Conservation (phyloP, 495 filamentous ascomycete genomes). For the Aeminium ludgeri region DNA sequence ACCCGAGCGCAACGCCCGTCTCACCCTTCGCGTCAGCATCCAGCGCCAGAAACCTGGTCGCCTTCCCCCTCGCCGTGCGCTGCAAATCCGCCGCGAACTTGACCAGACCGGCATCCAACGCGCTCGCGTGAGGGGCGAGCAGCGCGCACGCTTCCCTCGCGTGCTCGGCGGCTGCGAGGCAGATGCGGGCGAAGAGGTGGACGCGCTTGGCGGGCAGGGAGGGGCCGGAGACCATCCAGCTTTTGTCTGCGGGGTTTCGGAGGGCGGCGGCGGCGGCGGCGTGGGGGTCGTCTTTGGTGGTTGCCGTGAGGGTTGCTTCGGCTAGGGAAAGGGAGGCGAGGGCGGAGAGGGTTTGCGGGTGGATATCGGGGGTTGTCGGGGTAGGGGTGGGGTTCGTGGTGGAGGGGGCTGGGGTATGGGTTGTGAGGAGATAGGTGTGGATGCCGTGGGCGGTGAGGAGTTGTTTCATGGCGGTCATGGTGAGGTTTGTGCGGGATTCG, state of each 20-base stretch:
- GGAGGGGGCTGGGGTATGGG: no score
- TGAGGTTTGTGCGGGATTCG: constrained; percentile 48
- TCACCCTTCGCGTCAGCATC: constrained; percentile 71
- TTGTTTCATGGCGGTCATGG: constrained; percentile 58
- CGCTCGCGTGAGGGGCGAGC: constrained; percentile 26
- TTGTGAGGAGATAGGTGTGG: constrained; percentile 43
- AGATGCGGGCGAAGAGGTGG: constrained; percentile 70
- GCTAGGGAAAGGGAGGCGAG: constrained; percentile 59
- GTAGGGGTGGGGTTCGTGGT: constrained; percentile 8
- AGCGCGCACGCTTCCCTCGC: constrained; percentile 42
- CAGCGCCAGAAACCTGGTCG: constrained; percentile 77
- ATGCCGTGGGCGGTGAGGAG: constrained; percentile 67
- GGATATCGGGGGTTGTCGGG: no score
- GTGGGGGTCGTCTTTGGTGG: constrained; percentile 88
- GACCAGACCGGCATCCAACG: constrained; percentile 45
- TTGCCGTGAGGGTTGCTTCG: constrained; percentile 76
- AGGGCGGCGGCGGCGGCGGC: constrained; percentile 57
- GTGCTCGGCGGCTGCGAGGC: constrained; percentile 59
- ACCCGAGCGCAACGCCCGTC: constrained; percentile 67
- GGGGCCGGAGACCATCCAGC: constrained; percentile 84
- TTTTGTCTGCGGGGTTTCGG: constrained; percentile 60
- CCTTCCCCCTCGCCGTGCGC: constrained; percentile 57
- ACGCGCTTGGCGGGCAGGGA: constrained; percentile 78
- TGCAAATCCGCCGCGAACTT: constrained; percentile 59
- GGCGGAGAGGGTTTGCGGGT: constrained; percentile 46